Base-by-base conservation (phyloP, 768 basidiomycete genomes). In the Tylopilus rubrobrunneus region DNA sequence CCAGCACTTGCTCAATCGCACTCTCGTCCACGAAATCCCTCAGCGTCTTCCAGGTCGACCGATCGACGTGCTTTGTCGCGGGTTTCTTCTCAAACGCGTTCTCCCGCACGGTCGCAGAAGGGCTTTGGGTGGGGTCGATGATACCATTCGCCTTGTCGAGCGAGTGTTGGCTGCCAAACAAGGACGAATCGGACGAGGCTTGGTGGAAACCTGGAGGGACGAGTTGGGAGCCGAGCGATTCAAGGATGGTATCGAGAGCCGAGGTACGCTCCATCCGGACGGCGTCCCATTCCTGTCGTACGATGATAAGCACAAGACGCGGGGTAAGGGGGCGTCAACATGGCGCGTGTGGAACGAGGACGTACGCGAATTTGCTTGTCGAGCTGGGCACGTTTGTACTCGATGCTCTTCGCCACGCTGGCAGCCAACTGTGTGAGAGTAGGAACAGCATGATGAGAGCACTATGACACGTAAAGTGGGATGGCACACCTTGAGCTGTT, bases 1-100 rank as follows among this genome's bases (percentile, higher is more conserved):
- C 91, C 44, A 87, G 65, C 19, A 83, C 77, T 56, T 89, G 86
- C 49, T 93, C 91, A 36, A 92, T 84, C 7, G 83, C 86, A 29
- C 83, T 78, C 60, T 93, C 91, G 60, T 92, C 88, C 34, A 92
- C 87, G 67, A 93, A 92, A 65, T 92, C 89, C 33, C 91, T 80
- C 33, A 92, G 64, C 0, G 86, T 88, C 75, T 90, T 92, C 90
- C 90, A 92, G 31, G 73, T 76, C 39, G 73, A 76, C 53, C 83
- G 74, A 59, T 86, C 84, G 25, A 62, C 64, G 52, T 60, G 55
- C 29, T 57, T 60, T 3, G 52, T 59, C 6, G 56, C 47, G 11
- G 49, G 56, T 29, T 65, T 63, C 49, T 45, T 58, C 23, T 62
- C 60, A 25, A 64, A 56, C 6, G 45, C 29, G 56, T 60, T 57